Percentiles rank a stretch among this genome's conserved stretches.
These are phyloP conservation scores for Bruguiera gymnorhiza DNA, from an alignment of 345 rosid species.

Conservation along the genomic window DNA sequence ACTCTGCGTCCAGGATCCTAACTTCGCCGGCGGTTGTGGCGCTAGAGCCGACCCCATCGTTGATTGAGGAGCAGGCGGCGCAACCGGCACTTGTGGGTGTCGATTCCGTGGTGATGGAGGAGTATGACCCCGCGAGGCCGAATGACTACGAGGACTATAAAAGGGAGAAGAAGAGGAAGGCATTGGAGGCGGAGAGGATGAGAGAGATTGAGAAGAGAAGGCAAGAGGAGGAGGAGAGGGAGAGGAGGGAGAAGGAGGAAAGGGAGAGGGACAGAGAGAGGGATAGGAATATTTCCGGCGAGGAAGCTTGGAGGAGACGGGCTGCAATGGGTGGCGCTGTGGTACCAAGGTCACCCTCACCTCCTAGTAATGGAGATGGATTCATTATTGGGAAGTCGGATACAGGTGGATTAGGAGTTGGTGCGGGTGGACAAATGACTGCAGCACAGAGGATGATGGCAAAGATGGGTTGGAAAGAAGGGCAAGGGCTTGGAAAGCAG, in stretches of 20 bases:
- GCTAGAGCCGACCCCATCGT: neutral
- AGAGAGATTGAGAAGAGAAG: conserved; percentile 80
- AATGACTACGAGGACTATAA: conserved; percentile 88
- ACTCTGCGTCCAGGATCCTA: conserved; percentile 16
- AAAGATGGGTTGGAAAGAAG: conserved; percentile 99
- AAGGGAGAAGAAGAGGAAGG: conserved; percentile 73
- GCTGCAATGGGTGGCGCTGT: conserved; percentile 80
- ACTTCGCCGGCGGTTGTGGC: conserved; percentile 9
- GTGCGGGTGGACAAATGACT: conserved; percentile 99
- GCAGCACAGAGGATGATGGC: conserved; percentile 99
- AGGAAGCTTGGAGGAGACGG: conserved; percentile 95
- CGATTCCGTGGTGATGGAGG: conserved; percentile 71
- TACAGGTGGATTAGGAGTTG: conserved; percentile 83
- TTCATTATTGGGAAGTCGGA: conserved; percentile 82
- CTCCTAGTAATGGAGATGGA: conserved; percentile 58
- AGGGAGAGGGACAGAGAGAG: conserved; percentile 43
- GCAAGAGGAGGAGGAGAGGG: conserved; percentile 78
- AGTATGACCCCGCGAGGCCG: conserved; percentile 95
- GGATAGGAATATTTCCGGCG: conserved; percentile 68
- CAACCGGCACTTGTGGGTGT: conserved; percentile 81
- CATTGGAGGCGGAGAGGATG: conserved; percentile 71
- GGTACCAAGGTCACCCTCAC: conserved; percentile 66
- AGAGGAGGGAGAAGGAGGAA: conserved; percentile 45
- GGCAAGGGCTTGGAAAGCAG: conserved; percentile 92
- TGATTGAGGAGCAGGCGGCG: conserved; percentile 24